Base-by-base conservation (phyloP, 1,284 basidiomycete genomes). In the Coniferiporia weirii region DNA sequence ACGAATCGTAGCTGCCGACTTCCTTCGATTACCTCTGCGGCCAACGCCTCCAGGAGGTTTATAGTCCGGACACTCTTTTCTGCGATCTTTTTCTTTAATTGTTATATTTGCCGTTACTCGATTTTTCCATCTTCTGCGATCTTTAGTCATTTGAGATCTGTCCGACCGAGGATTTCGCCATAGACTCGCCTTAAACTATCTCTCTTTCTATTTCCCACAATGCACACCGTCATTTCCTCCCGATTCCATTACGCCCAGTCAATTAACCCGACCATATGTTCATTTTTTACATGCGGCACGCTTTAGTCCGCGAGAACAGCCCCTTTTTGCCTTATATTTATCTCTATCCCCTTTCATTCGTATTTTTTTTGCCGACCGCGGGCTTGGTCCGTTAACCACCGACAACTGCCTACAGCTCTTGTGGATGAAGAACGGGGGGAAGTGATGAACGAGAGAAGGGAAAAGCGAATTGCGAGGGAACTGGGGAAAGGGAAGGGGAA, bases 1-100 rank as follows among this genome's bases (percentile, higher is more conserved):
- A 46, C 17, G 17, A 9, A 35, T 17, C 50, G 13, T 22, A 61
- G 60, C 60, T 45, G 60, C 51, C 38, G 60, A 61, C 34, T 57
- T 51, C n/a, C 43, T 34, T 38, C 56, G 52, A 35, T 50, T 50
- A 45, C 49, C 60, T 35, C 54, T 61, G 27, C 56, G 60, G 38
- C 27, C 38, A 47, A 54, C 60, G 36, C 56, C 56, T 12, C 52
- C 52, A 15, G 56, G 43, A 12, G 60, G 56, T 10, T 53, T 61
- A 53, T 54, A 44, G 10, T 43, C 5, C 38, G 43, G 38, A 48
- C 43, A 22, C 34, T 56, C 44, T 12, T 57, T 52, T 53, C 5
- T 27, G 15, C 22, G 27, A 49, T 43, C 36, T 38, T 45, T 46
- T 32, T 40, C 35, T 56, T 45, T 50, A 34, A 19, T 45, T 50